A percentile compares a stretch with the other conserved stretches of the same genome.
Conservation (phyloP, 1,284 basidiomycete species). For the Laetiporus sulphureus region DNA sequence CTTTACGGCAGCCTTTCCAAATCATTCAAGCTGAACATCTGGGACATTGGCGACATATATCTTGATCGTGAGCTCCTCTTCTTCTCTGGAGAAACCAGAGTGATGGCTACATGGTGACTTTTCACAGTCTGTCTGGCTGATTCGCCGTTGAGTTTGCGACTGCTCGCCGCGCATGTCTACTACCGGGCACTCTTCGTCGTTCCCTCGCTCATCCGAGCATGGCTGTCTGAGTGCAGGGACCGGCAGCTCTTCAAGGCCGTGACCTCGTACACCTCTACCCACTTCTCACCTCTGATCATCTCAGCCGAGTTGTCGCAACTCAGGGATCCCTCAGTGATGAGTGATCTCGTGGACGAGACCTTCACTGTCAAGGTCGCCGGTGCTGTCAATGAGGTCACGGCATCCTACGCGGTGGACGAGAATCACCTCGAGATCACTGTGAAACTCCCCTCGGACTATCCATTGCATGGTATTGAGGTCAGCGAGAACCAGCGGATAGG, state of each 20-base stretch:
- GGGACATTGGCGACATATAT: slow-evolving; percentile 83
- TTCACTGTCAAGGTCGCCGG: slow-evolving; percentile 71
- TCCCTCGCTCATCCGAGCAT: slow-evolving; percentile 78
- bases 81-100: no score
- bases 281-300: slow-evolving; percentile 91
- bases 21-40: slow-evolving; percentile 73
- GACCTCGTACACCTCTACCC: slow-evolving; percentile 73
- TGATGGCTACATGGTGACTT: slow-evolving; percentile 4
- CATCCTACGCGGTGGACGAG: slow-evolving; percentile 88
- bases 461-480: slow-evolving; percentile 84
- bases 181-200: slow-evolving; percentile 79
- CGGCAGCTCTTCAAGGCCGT: slow-evolving; percentile 78
- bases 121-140: slow-evolving; percentile 56
- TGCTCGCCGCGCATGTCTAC: slow-evolving; percentile 86
- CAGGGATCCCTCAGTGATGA: slow-evolving; percentile 54
- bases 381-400: slow-evolving; percentile 71
- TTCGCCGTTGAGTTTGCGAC: slow-evolving; percentile 47
- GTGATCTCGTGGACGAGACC: slow-evolving; percentile 76
- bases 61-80: slow-evolving; percentile 78
- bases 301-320: slow-evolving; percentile 76
- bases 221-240: slow-evolving; percentile 87
- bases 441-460: slow-evolving; percentile 87
- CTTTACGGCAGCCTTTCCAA: slow-evolving; percentile 54
- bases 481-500: slow-evolving; percentile 82
- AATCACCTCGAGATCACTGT: slow-evolving; percentile 90